These are phyloP conservation scores for Pythium pectinolyticum DNA, from an alignment of 352 stramenopile genomes.

Conservation along the genomic window DNA sequence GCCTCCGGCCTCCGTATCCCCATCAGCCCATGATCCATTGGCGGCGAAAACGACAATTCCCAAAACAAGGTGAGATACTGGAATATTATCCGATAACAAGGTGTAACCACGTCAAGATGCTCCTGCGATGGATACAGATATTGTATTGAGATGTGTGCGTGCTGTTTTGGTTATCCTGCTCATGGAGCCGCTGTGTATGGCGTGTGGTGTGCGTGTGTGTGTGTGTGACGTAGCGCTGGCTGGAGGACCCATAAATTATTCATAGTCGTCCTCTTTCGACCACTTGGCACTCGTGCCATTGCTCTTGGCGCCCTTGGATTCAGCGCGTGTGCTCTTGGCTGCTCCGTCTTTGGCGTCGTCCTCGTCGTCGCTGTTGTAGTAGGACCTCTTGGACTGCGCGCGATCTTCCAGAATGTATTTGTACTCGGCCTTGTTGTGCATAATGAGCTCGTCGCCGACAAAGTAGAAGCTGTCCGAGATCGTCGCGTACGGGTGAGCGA, in stretches of 20 bases:
- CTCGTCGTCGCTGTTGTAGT: constrained; percentile 87
- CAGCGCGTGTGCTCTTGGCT: constrained; percentile 53
- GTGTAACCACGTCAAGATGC: not conserved
- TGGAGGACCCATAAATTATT: constrained; percentile 45
- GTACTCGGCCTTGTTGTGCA: constrained; percentile 95
- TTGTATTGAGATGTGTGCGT: not conserved
- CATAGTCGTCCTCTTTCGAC: constrained; percentile 92
- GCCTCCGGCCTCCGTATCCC: no score
- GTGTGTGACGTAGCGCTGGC: not conserved
- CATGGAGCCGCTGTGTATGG: not conserved
- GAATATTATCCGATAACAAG: not conserved
- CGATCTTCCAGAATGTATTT: constrained; percentile 92
- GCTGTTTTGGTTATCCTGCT: not conserved
- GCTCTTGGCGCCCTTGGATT: constrained; percentile 53
- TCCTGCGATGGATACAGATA: not conserved
- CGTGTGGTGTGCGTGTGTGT: not conserved
- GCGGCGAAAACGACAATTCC: constrained; percentile 2
- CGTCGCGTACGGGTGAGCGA: constrained; percentile 93
- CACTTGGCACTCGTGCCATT: constrained; percentile 65
- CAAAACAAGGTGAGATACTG: constrained; percentile 9
- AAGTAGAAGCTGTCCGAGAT: constrained; percentile 97
- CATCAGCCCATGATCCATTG: constrained; percentile 4
- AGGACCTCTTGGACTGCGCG: constrained; percentile 90
- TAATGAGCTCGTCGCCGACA: constrained; percentile 94
- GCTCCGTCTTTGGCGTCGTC: constrained; percentile 60